phyloP scores from a whole-genome alignment of 2,329 filamentous ascomycete genomes.

The Cladosporium colombiae region DNA sequence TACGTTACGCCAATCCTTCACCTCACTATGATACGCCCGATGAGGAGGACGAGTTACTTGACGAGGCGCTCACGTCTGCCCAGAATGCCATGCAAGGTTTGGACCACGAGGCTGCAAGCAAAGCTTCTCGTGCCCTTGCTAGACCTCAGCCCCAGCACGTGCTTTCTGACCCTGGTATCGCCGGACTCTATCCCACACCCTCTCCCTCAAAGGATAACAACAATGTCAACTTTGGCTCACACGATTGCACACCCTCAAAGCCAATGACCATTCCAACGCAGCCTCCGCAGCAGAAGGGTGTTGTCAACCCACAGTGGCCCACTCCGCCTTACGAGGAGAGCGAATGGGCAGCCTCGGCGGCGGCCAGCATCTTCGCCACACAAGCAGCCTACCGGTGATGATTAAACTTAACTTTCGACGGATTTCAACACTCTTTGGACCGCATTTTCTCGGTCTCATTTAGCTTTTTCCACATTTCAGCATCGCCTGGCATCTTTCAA shows the following conservation, averaged over 20 bases:
- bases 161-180: constrained; percentile 61
- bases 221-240: constrained; percentile 69
- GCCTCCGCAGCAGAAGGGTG: constrained; percentile 51
- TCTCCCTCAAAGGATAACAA: constrained; percentile 82
- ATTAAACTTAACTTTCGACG: neutral
- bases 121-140: constrained; percentile 10
- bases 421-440: constrained; percentile 6
- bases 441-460: neutral
- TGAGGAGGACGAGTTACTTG: constrained; percentile 92
- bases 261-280: constrained; percentile 69
- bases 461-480: constrained; percentile 18
- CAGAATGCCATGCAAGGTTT: constrained; percentile 73
- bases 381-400: constrained; percentile 50
- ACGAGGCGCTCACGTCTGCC: constrained; percentile 80
- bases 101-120: constrained; percentile 47
- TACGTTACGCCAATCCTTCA: constrained; percentile 71
- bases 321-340: constrained; percentile 93
- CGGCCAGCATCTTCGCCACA: constrained; percentile 78
- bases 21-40: constrained; percentile 92
- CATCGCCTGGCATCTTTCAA: constrained; percentile 17
- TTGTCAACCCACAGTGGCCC: constrained; percentile 73
- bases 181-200: constrained; percentile 62
- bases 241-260: constrained; percentile 64
- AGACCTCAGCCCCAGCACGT: constrained; percentile 54
- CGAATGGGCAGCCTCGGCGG: constrained; percentile 83